A percentile compares a stretch with the other conserved stretches of the same genome.
Evolutionary conservation across 768 basidiomycete species (phyloP).

Genomic region (Clathrus columnatus): DNA sequence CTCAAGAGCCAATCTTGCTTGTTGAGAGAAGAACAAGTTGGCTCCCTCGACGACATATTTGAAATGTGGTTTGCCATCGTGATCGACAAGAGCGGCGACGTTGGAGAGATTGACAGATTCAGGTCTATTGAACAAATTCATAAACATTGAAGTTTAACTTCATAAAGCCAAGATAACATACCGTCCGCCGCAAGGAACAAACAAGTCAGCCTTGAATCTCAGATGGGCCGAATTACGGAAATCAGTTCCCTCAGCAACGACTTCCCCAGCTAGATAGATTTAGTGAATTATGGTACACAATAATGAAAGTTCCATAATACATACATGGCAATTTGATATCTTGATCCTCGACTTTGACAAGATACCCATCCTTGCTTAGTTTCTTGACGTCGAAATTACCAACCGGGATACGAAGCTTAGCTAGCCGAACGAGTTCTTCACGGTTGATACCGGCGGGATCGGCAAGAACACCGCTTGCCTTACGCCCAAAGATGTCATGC

Average conservation of each 20-base stretch:
- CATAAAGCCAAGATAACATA: slow-evolving; percentile 24
- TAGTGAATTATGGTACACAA: too few relatives aligned
- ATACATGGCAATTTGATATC: slow-evolving; percentile 85
- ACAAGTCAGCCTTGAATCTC: slow-evolving; percentile 92
- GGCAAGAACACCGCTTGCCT: slow-evolving; percentile 92
- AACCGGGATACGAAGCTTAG: slow-evolving; percentile 76
- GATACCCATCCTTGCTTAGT: slow-evolving; percentile 87
- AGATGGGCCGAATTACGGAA: slow-evolving; percentile 97
- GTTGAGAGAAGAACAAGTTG: slow-evolving; percentile 94
- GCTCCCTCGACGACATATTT: slow-evolving; percentile 96
- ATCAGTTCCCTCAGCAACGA: slow-evolving; percentile 89
- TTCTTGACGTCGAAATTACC: slow-evolving; percentile 74
- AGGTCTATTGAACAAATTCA: too few relatives aligned
- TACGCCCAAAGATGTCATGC: slow-evolving; percentile 93
- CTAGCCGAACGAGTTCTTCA: slow-evolving; percentile 81
- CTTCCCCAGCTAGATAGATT: slow-evolving; percentile 66
- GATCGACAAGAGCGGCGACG: slow-evolving; percentile 77
- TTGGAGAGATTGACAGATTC: slow-evolving; percentile 98
- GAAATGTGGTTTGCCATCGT: slow-evolving; percentile 95
- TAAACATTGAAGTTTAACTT: too few relatives aligned
- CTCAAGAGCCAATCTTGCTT: slow-evolving; percentile 88
- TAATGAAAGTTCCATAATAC: too few relatives aligned
- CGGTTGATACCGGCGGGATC: slow-evolving; percentile 86
- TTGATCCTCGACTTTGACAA: slow-evolving; percentile 88
- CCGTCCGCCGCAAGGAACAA: slow-evolving; percentile 96